Evolutionary conservation across 257 asterid species (phyloP), one percentile per base, ranked within the genome.

Genomic region (Schizonepeta tenuifolia): DNA sequence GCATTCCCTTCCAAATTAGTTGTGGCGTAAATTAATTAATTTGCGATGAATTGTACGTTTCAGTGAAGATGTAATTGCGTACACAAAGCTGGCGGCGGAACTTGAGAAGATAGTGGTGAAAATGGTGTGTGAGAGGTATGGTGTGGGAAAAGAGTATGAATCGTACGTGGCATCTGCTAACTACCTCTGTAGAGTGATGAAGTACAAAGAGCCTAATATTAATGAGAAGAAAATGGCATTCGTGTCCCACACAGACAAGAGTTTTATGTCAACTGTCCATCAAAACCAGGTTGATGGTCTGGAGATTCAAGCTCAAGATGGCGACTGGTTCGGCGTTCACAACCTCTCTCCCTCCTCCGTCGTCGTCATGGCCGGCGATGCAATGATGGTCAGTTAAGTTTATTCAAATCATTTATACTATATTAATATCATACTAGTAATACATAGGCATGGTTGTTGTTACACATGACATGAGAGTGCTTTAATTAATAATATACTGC

Each of bases 281-380:
- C 96, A 90, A 35, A 84, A 86, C 70, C 78, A 70, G 70, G 71
- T 84, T 1, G 84, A 90, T 74, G 97, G 96, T 20, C 75, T 90
- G 80, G 90, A 88, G 79, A 82, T 90, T 22, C 83, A 76, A 73
- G 84, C 88, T 15, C 75, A 79, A 56, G 92, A 90, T 33, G 97
- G 97, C 0, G 77, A 85, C 5, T 88, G 92, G 90, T 86, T 89
- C 47, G 43, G 67, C 24, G 97, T 89, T 74, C 70, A 31, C 38
- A 79, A 69, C 9, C 84, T 85, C 47, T 72, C 89, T 7, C 84
- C 86, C 54, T 84, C 88, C 1, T 83, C 90, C 26, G 7, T 89
- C 13, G 80, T 90, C 11, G 94, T 90, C 80, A 87, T 90, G 92
- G 97, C 97, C 0, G 97, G 96, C 0, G 97, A 90, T 33, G 97